A percentile compares a stretch with the other conserved stretches of the same genome.
Evolutionary conservation across 2,329 filamentous ascomycete species (phyloP).

Genomic region (Tolypocladium endophyticum): DNA sequence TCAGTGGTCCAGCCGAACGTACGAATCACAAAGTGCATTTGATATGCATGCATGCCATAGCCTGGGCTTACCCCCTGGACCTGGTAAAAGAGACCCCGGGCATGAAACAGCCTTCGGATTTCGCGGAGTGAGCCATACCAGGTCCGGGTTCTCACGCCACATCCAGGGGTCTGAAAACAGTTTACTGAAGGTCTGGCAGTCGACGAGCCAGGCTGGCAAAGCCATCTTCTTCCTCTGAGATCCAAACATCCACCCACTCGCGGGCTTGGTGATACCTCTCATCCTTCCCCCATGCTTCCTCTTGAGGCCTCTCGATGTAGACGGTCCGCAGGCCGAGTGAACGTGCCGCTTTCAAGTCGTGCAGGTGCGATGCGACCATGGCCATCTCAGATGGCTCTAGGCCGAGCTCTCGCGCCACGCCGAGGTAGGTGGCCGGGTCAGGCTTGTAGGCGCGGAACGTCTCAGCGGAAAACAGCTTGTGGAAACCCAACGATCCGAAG

Average conservation of each 20-base stretch:
- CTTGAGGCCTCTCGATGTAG: slow-evolving; percentile 58
- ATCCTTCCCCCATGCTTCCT: slow-evolving; percentile 50
- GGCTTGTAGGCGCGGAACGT: slow-evolving; percentile 71
- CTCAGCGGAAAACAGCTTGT: slow-evolving; percentile 53
- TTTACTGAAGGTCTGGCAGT: slow-evolving; percentile 10
- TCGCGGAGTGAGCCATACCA: background rate
- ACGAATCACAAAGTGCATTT: background rate
- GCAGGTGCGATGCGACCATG: slow-evolving; percentile 68
- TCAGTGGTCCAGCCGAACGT: background rate
- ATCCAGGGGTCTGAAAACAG: background rate
- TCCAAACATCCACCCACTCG: slow-evolving; percentile 29
- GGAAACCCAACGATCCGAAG: slow-evolving; percentile 51
- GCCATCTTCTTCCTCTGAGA: slow-evolving; percentile 19
- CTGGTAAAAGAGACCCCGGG: background rate
- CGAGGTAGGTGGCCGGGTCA: slow-evolving; percentile 54
- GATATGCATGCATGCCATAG: background rate
- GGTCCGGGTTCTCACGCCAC: background rate
- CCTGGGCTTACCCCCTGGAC: background rate
- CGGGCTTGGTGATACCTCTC: slow-evolving; percentile 40
- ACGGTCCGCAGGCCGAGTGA: slow-evolving; percentile 55
- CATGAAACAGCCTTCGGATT: background rate
- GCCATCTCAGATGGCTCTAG: slow-evolving; percentile 51
- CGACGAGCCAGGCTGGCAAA: slow-evolving; percentile 18
- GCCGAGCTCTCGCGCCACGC: slow-evolving; percentile 50
- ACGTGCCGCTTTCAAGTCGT: slow-evolving; percentile 58